These are phyloP conservation scores for Aspergillus hancockii DNA, from an alignment of 495 filamentous ascomycete genomes.

Conservation along the genomic window DNA sequence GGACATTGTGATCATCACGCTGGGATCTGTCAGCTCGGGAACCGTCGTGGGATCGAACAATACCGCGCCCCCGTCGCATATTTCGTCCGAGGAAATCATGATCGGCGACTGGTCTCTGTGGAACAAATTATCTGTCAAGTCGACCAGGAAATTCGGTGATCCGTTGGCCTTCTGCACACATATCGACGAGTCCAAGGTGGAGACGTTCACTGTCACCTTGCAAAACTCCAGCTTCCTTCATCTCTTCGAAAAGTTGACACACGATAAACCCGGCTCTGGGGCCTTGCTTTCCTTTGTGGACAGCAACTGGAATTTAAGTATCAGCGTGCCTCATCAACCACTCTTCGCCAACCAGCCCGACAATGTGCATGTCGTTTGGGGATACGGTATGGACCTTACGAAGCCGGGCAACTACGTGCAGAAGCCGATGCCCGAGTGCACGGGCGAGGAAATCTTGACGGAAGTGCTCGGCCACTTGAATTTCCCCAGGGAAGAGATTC, in stretches of 20 bases:
- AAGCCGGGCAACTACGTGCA: slow-evolving; percentile 34
- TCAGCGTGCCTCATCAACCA: slow-evolving; percentile 41
- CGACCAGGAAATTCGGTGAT: slow-evolving; percentile 31
- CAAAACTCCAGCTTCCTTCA: slow-evolving; percentile 31
- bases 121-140: slow-evolving; percentile 18
- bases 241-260: slow-evolving; percentile 26
- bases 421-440: slow-evolving; percentile 41
- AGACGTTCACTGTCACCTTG: slow-evolving; percentile 43
- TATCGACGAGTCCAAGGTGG: slow-evolving; percentile 31
- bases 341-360: slow-evolving; percentile 33
- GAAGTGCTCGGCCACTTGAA: slow-evolving; percentile 38
- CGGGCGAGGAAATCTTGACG: slow-evolving; percentile 38
- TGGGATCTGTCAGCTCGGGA: slow-evolving; percentile 27
- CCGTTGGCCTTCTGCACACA: slow-evolving; percentile 31
- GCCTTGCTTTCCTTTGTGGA: slow-evolving; percentile 35
- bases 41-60: slow-evolving; percentile 22
- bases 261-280: slow-evolving; percentile 33
- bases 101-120: slow-evolving; percentile 30
- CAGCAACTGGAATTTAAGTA: slow-evolving; percentile 38
- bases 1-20: slow-evolving; percentile 28
- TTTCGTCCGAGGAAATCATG: slow-evolving; percentile 12
- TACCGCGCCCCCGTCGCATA: background rate
- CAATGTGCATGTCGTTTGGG: slow-evolving; percentile 35
- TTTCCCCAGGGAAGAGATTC: slow-evolving; percentile 18
- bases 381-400: slow-evolving; percentile 34